Conservation (phyloP, 139 green algal species). For the Nannochloris sp. region DNA sequence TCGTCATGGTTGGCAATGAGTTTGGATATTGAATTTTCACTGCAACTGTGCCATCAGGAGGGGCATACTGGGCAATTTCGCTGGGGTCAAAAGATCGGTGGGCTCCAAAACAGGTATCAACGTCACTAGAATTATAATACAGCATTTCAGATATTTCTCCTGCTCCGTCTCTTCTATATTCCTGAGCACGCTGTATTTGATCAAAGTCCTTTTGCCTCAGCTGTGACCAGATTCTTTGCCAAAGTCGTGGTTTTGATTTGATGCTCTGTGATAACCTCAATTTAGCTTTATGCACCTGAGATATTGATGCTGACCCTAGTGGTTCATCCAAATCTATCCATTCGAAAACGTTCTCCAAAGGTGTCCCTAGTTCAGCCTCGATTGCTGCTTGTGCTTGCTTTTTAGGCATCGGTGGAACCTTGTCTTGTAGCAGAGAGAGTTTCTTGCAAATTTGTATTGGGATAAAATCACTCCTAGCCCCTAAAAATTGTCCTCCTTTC, state of each 20-base stretch:
- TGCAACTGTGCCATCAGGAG: conserved; percentile 61
- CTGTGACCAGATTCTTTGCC: background rate
- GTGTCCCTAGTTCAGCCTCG: conserved; percentile 54
- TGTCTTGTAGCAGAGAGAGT: conserved; percentile 72
- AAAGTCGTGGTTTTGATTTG: background rate
- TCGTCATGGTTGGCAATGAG: conserved; percentile 60
- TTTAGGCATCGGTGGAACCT: conserved; percentile 60
- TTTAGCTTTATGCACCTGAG: conserved; percentile 84
- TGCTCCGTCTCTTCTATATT: background rate
- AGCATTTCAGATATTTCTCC: background rate
- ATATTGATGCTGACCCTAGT: conserved; percentile 81
- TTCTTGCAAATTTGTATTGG: conserved; percentile 68
- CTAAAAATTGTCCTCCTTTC: conserved; percentile 87
- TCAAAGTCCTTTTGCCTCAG: background rate
- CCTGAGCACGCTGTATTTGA: background rate
- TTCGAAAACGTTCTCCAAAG: conserved; percentile 70
- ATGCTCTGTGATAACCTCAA: conserved; percentile 26
- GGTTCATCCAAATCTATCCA: conserved; percentile 82
- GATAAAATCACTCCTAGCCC: conserved; percentile 75
- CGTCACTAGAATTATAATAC: background rate
- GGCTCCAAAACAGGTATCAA: background rate
- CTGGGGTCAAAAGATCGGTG: background rate
- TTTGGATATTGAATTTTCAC: conserved; percentile 88
- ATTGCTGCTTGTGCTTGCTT: conserved; percentile 32
- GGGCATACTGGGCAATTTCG: conserved; percentile 15